Evolutionary conservation across 805 yeast species (phyloP), one percentile per base, ranked within the genome.

Genomic region (Saturnispora sanitii): DNA sequence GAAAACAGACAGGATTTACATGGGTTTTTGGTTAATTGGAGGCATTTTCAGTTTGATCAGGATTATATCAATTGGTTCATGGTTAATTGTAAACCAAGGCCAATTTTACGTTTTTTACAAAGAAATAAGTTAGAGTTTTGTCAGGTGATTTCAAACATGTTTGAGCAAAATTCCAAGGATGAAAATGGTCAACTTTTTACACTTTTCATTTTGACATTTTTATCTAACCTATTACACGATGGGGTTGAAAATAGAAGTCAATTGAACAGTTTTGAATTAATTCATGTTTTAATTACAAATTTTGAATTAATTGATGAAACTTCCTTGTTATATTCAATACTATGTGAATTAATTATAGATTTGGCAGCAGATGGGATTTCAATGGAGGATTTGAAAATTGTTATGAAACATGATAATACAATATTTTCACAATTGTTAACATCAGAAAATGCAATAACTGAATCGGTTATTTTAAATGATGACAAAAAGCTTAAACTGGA

Each of bases 11-110:
- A 35, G 8, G 43, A 39, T 11, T 17, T 47, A 4, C 9, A 21
- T 12, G 6, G 18, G 8, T 50, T 50, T 17, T n/a, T 50, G 21
- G 25, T 32, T 29, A 45, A 42, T 22, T 50, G 54, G 54, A 33
- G 34, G 15, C 44, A 41, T 1, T 16, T 35, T 16, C 43, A 42
- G 6, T 13, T 35, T 9, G 45, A 47, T 35, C 20, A 27, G 7
- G 38, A 35, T 8, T 31, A 38, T 15, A 37, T 51, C 19, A 25
- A 39, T 3, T 44, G 33, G 2, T 53, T 46, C 33, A 33, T 53
- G 8, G 48, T 45, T 12, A 42, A 29, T 28, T 33, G 35, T 13
- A 43, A 43, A 6, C 9, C 6, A 7, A 35, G 40, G 8, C 35
- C 47, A 2, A 18, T 48, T 13, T 23, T 53, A 12, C 21, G 22